phyloP scores from a whole-genome alignment of 2,329 filamentous ascomycete genomes.

The Sclerotinia minor region DNA sequence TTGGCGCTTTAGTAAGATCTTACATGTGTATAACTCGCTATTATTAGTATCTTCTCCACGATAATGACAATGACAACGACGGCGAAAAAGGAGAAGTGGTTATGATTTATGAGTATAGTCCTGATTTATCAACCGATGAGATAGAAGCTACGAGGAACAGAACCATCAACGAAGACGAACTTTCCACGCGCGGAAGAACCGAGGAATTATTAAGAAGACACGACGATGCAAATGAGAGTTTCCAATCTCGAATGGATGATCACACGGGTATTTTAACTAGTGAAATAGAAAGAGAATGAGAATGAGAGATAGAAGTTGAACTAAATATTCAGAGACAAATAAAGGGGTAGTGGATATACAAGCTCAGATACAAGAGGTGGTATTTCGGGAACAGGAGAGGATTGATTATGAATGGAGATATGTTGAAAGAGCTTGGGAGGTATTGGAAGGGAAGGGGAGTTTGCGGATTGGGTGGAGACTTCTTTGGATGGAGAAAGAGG shows the following conservation, averaged over 20 bases:
- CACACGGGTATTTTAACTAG: not conserved
- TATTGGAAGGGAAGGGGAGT: not conserved
- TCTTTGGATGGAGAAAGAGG: not conserved
- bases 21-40: too few species aligned
- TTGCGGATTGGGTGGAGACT: not conserved
- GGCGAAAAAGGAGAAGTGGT: not conserved
- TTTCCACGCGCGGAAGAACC: not conserved
- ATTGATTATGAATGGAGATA: not conserved
- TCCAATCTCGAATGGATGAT: not conserved
- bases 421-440: constrained; percentile 1
- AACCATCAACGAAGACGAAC: not conserved
- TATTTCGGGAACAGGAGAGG: not conserved
- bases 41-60: too few species aligned
- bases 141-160: not conserved
- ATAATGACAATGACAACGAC: not conserved
- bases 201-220: not conserved
- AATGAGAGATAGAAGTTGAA: too few species aligned
- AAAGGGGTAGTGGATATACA: not conserved
- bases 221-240: not conserved
- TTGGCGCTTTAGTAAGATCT: too few species aligned
- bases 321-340: not conserved
- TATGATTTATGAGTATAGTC: not conserved
- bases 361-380: not conserved
- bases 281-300: not conserved
- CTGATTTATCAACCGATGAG: not conserved